phyloP scores from a whole-genome alignment of 1,139 yeast species.

The Pichia sp. region DNA sequence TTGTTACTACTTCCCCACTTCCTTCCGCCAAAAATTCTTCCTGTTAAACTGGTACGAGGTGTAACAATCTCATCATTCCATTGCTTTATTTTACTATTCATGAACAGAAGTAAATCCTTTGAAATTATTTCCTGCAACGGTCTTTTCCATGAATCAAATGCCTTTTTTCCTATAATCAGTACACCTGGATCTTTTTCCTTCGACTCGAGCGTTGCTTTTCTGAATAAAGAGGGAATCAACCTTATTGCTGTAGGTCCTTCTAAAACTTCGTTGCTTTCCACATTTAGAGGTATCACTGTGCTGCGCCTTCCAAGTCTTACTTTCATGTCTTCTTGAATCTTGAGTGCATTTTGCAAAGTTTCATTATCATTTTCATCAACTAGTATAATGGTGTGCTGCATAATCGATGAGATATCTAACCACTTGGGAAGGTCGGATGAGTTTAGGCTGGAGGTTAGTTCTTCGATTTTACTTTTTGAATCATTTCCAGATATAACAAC shows the following conservation, averaged over 20 bases:
- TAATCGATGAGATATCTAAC: slow-evolving; percentile 54
- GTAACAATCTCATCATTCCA: slow-evolving; percentile 73
- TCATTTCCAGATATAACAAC: slow-evolving; percentile 57
- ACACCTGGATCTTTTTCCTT: background rate
- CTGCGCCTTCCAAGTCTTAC: slow-evolving; percentile 22
- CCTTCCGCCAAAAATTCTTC: slow-evolving; percentile 62
- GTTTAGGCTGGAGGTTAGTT: slow-evolving; percentile 41
- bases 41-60: slow-evolving; percentile 68
- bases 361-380: slow-evolving; percentile 34
- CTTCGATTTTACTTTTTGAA: slow-evolving; percentile 40
- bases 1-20: slow-evolving; percentile 37
- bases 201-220: slow-evolving; percentile 50
- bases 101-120: slow-evolving; percentile 63
- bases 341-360: slow-evolving; percentile 31
- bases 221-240: slow-evolving; percentile 37
- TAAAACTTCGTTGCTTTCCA: background rate
- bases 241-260: slow-evolving; percentile 7
- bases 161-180: slow-evolving; percentile 18
- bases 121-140: slow-evolving; percentile 53
- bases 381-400: slow-evolving; percentile 43
- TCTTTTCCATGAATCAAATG: slow-evolving; percentile 41
- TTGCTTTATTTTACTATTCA: slow-evolving; percentile 67
- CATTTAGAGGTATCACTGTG: slow-evolving; percentile 20
- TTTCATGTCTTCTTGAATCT: slow-evolving; percentile 35
- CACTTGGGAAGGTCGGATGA: slow-evolving; percentile 50